Evolutionary conservation across 495 filamentous ascomycete species (phyloP), one percentile per base, ranked within the genome.

Genomic region (Hyaloscypha variabilis): DNA sequence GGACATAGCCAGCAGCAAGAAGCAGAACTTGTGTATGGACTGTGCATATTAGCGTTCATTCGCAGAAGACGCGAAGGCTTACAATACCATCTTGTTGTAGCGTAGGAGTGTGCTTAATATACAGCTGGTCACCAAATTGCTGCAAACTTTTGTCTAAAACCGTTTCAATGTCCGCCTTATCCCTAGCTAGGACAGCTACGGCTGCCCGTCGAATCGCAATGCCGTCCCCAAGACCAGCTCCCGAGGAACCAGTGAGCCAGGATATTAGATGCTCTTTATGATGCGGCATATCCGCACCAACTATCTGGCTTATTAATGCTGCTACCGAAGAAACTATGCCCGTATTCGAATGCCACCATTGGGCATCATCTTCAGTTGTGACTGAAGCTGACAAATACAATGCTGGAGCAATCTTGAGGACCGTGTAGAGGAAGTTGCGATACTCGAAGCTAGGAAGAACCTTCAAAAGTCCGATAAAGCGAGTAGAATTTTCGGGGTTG

Each of bases 81-180:
- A 23, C 49, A 42, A 26, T 64, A 91, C 92, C 91, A 85, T 97
- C 92, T 82, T 99, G 95, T 67, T 91, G 88, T 36, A 92, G 72
- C 24, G 90, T 85, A 2, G 93, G 89, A 6, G 89, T 86, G 73
- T 97, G 92, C 64, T 88, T 91, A 69, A 97, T 93, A 71, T 89
- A 94, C 39, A 97, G 79, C 59, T 91, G 87, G 68, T 98, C 94
- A 13, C 89, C 91, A 72, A 97, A 97, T 39, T 90, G 83, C 55
- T 78, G 77, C 28, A 97, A 78, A 58, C 81, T 81, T 71, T 87
- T 90, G 64, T 91, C 85, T 21, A 96, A 71, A 13, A 96, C 71
- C 4, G 70, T 75, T 29, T 82, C 78, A 21, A 93, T 74, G 10
- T 79, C 74, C 4, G 78, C 84, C 65, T 77, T 78, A 42, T 86